Conservation (phyloP, 257 asterid genomes). For the Capsicum rhomboideum region DNA sequence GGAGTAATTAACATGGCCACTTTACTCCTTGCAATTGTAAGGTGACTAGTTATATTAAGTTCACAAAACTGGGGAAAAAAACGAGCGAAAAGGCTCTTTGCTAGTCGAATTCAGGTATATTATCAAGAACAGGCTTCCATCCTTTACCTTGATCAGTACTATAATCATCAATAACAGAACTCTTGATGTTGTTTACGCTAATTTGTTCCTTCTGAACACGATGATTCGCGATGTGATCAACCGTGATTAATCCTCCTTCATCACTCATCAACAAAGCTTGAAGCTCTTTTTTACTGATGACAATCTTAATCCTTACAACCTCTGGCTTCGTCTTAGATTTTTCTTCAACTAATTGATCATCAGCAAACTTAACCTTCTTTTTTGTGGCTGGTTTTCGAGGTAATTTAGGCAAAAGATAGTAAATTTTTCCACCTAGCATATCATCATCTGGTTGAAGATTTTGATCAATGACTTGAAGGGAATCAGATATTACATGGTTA, state of each 20-base stretch:
- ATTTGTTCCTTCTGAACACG: slow-evolving; percentile 17
- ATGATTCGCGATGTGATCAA: slow-evolving; percentile 27
- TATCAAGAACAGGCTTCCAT: slow-evolving; percentile 5
- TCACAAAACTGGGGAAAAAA: too few species aligned
- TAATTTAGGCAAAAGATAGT: slow-evolving; percentile 49
- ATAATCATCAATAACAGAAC: neutral
- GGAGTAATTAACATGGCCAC: too few species aligned
- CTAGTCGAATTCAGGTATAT: slow-evolving; percentile 6
- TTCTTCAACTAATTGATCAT: slow-evolving; percentile 14
- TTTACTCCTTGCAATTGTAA: too few species aligned
- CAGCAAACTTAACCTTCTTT: slow-evolving; percentile 29
- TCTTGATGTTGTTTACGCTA: neutral
- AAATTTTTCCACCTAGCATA: slow-evolving; percentile 40
- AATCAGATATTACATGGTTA: slow-evolving; percentile 55
- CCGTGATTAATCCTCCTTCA: slow-evolving; percentile 29
- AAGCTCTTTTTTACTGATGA: slow-evolving; percentile 60
- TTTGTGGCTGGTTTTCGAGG: slow-evolving; percentile 15
- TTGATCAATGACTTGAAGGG: slow-evolving; percentile 26
- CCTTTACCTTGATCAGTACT: neutral
- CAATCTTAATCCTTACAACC: slow-evolving; percentile 60
- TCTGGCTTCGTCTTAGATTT: too few species aligned
- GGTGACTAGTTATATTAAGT: too few species aligned
- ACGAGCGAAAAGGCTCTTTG: too few species aligned
- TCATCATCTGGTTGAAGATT: slow-evolving; percentile 46
- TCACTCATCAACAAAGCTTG: slow-evolving; percentile 31